phyloP scores from a whole-genome alignment of 108 stramenopile genomes.

The Chaetoceros muelleri region DNA sequence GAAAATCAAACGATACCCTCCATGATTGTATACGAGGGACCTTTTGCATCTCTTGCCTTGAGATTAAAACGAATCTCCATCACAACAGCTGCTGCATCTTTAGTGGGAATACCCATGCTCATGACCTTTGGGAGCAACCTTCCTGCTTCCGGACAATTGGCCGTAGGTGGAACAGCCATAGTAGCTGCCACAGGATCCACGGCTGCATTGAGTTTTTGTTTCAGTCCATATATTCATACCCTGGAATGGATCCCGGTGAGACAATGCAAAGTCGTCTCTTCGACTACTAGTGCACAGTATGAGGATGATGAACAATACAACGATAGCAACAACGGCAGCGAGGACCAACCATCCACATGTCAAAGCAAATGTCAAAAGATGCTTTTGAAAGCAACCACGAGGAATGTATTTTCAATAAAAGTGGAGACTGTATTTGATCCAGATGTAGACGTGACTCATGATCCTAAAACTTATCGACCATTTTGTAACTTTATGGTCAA shows the following conservation, averaged over 20 bases:
- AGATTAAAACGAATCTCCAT: slow-evolving; percentile 67
- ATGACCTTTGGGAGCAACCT: slow-evolving; percentile 31
- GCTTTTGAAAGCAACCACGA: slow-evolving; percentile 43
- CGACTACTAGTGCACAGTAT: neutral
- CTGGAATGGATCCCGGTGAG: slow-evolving; percentile 34
- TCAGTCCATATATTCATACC: slow-evolving; percentile 66
- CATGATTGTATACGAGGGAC: slow-evolving; percentile 72
- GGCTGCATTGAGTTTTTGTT: slow-evolving; percentile 63
- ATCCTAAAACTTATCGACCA: slow-evolving; percentile 45
- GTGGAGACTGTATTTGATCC: slow-evolving; percentile 67
- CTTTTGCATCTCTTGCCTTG: slow-evolving; percentile 54
- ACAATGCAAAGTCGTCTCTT: slow-evolving; percentile 2
- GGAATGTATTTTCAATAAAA: slow-evolving; percentile 45
- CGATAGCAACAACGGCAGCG: neutral
- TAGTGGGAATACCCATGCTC: slow-evolving; percentile 57
- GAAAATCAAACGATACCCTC: no score
- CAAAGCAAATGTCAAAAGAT: neutral
- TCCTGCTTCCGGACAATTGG: slow-evolving; percentile 48
- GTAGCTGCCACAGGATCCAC: slow-evolving; percentile 59
- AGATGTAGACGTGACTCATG: slow-evolving; percentile 27
- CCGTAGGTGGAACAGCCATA: slow-evolving; percentile 53
- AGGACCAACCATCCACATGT: slow-evolving; percentile 2
- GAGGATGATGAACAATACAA: slow-evolving; percentile 3
- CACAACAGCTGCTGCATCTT: slow-evolving; percentile 46
- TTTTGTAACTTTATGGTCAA: slow-evolving; percentile 79